Base-by-base conservation (phyloP, 768 basidiomycete species). In the Hygrocybe punicea region DNA sequence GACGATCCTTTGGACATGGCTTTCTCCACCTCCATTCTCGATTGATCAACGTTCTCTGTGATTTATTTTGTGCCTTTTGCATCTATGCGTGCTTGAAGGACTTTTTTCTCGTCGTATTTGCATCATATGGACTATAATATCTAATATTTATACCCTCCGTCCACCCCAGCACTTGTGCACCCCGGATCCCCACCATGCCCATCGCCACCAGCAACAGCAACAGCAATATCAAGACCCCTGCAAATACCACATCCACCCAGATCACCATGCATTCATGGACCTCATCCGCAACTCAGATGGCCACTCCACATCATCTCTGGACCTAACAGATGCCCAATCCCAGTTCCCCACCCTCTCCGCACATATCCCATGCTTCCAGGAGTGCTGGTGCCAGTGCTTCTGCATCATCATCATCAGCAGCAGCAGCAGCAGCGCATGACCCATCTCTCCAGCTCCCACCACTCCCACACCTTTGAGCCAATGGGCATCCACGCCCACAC, bases 241-340 rank as follows among this genome's bases (percentile, higher is more conserved):
- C 63, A 76, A 76, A 64, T 73, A 74, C 69, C 70, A 19, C 17
- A n/a, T 4, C 73, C 79, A 60, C 65, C 73, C 54, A 21, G 37
- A 58, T 49, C 83, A 85, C 67, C 73, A 77, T 59, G 69, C 71
- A 50, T 62, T 79, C 33, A 64, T 72, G 34, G 84, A 86, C 51
- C 84, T 85, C 63, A 61, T 71, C 59, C 79, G 78, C 56, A 67
- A 76, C 35, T 78, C 81, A 59, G 76, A 78, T 40, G 76, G 29
- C 4, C 29, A 4, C 29, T 29, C 8, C 78, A 82, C 60, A 68
- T 79, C 29, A 60, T 77, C 17, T 70, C 77, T 25, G 78, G 73
- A 0, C 70, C 77, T 45, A 83, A 86, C 60, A 77, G 76, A 44
- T 78, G 81, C 51, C 73, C 79, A 14, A 72, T 78, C 8, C 77